Evolutionary conservation across 2,329 filamentous ascomycete species (phyloP).

Genomic region (Claviceps paspali): DNA sequence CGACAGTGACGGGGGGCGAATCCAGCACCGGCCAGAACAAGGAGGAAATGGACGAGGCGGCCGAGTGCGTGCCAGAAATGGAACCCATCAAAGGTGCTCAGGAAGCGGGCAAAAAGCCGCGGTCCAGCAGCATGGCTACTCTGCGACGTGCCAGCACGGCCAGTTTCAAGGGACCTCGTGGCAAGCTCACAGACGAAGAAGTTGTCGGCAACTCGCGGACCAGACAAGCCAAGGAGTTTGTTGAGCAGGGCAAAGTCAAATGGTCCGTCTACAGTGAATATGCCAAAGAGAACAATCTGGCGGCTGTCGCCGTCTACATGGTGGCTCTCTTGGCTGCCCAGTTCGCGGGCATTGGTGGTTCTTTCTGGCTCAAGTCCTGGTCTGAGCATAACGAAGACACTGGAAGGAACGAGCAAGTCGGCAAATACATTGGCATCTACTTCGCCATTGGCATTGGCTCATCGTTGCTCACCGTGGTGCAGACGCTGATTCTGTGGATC

Average conservation of each 20-base stretch:
- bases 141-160: conserved; percentile 81
- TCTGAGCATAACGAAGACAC: conserved; percentile 58
- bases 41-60: conserved; percentile 58
- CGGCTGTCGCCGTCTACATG: conserved; percentile 70
- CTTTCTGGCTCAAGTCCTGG: conserved; percentile 90
- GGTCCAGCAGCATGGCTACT: conserved; percentile 59
- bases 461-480: conserved; percentile 69
- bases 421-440: conserved; percentile 88
- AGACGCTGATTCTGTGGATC: conserved; percentile 94
- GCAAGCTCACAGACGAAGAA: conserved; percentile 75
- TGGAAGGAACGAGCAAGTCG: conserved; percentile 58
- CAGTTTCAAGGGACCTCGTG: conserved; percentile 73
- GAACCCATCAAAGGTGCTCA: conserved; percentile 51
- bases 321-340: conserved; percentile 65
- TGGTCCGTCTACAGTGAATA: conserved; percentile 89
- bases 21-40: conserved; percentile 35
- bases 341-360: conserved; percentile 67
- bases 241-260: conserved; percentile 94
- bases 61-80: conserved; percentile 62
- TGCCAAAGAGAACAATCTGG: conserved; percentile 81
- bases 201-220: conserved; percentile 57
- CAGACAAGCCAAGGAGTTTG: conserved; percentile 73
- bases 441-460: conserved; percentile 87
- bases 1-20: conserved; percentile 39
- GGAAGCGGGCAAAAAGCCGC: conserved; percentile 34